Evolutionary conservation across 768 basidiomycete genomes (phyloP).

Genomic region (Scleroderma citrinum): DNA sequence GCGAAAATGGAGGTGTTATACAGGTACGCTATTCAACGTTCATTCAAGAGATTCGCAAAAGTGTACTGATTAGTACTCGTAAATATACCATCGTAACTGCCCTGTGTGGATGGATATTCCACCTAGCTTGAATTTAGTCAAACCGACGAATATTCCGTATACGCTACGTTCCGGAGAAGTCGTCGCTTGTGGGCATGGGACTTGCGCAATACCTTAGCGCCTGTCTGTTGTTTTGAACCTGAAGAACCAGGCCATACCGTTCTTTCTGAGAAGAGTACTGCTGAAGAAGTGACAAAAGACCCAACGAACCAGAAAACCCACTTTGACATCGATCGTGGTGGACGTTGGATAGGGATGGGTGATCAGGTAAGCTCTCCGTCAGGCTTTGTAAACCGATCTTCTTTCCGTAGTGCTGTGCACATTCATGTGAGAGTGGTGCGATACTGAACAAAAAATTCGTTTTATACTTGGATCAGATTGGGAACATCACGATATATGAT

Average conservation of each 20-base stretch:
- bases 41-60: background rate
- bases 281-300: background rate
- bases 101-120: background rate
- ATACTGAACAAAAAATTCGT: background rate
- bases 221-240: constrained; percentile 33
- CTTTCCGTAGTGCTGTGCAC: too few species aligned
- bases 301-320: constrained; percentile 67
- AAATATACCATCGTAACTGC: background rate
- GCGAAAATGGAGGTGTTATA: constrained; percentile 35
- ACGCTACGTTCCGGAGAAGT: constrained; percentile 67
- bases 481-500: constrained; percentile 56
- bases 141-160: constrained; percentile 60
- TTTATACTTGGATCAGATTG: constrained; percentile 36
- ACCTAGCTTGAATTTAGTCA: constrained; percentile 75
- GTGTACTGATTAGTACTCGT: background rate
- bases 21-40: constrained; percentile 42
- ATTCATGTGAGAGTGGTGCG: background rate
- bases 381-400: background rate
- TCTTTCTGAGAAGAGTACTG: too few species aligned
- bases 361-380: constrained; percentile 48
- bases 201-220: constrained; percentile 48
- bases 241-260: too few species aligned
- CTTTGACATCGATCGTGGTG: constrained; percentile 74
- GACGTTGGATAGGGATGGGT: constrained; percentile 59
- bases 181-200: constrained; percentile 72